These are phyloP conservation scores for Cucurbita argyrosperma DNA, from an alignment of 306 rosid species.

Conservation along the genomic window DNA sequence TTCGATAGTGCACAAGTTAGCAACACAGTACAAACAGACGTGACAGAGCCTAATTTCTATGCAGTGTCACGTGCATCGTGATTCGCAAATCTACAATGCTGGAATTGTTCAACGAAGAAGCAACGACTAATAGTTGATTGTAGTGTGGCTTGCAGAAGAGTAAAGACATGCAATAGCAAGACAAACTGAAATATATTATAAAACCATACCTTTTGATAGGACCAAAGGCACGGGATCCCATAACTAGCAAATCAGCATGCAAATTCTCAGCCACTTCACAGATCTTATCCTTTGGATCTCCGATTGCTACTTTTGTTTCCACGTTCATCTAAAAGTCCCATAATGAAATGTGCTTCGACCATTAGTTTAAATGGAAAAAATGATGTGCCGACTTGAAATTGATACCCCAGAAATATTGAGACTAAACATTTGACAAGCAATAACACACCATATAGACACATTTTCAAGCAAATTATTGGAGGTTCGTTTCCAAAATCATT, in stretches of 20 bases:
- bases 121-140: not conserved
- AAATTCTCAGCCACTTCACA: conserved; percentile 54
- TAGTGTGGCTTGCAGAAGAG: not conserved
- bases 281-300: conserved; percentile 87
- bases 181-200: not conserved
- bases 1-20: not conserved
- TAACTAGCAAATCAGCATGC: conserved; percentile 73
- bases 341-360: not conserved
- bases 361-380: not conserved
- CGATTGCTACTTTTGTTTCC: conserved; percentile 55
- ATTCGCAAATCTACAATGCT: not conserved
- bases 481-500: not conserved
- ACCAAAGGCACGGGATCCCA: conserved; percentile 73
- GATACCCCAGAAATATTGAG: not conserved
- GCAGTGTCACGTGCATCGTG: not conserved
- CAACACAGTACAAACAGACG: not conserved
- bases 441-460: not conserved
- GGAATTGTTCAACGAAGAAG: not conserved
- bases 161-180: not conserved
- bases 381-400: not conserved
- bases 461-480: not conserved
- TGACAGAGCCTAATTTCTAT: not conserved
- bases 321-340: conserved; percentile 23
- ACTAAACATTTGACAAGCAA: not conserved
- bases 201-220: conserved; percentile 57